phyloP scores from a whole-genome alignment of 768 basidiomycete genomes.

The Suillus subaureus region DNA sequence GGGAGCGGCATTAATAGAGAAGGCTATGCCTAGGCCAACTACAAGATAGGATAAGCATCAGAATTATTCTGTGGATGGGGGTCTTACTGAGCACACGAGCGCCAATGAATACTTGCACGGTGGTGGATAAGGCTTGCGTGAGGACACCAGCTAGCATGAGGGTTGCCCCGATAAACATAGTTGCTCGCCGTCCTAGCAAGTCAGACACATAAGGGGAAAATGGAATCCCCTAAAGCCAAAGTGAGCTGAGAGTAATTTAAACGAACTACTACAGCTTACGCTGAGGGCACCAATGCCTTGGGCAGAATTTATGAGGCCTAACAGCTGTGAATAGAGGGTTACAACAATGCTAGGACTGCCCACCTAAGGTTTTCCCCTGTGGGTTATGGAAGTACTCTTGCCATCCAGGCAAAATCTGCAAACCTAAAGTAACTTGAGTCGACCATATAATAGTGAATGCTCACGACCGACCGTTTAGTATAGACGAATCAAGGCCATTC shows the following conservation, averaged over 20 bases:
- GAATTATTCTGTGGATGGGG: not conserved
- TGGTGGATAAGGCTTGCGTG: conserved; percentile 50
- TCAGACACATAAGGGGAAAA: conserved; percentile 66
- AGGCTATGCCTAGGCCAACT: conserved; percentile 68
- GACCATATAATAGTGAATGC: conserved; percentile 24
- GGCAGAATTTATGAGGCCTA: conserved; percentile 67
- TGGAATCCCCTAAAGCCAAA: conserved; percentile 50
- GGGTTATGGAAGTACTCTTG: conserved; percentile 57
- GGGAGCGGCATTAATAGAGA: conserved; percentile 64
- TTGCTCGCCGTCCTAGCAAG: conserved; percentile 57
- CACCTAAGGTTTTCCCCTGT: conserved; percentile 52
- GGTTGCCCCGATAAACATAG: conserved; percentile 60
- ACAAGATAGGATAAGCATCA: not conserved
- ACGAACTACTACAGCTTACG: conserved; percentile 32
- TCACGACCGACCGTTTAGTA: conserved; percentile 50
- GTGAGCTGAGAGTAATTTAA: not conserved
- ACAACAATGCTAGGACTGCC: not conserved
- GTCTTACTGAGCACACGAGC: conserved; percentile 47
- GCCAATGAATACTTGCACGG: conserved; percentile 54
- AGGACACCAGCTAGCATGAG: conserved; percentile 69
- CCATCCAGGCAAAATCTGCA: conserved; percentile 71
- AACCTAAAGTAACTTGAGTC: conserved; percentile 42
- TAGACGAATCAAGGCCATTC: conserved; percentile 72
- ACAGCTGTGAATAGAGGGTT: conserved; percentile 1
- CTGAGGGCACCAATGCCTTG: conserved; percentile 59